phyloP scores from a whole-genome alignment of 1,139 yeast species.

The Kodamaea anthophila region DNA sequence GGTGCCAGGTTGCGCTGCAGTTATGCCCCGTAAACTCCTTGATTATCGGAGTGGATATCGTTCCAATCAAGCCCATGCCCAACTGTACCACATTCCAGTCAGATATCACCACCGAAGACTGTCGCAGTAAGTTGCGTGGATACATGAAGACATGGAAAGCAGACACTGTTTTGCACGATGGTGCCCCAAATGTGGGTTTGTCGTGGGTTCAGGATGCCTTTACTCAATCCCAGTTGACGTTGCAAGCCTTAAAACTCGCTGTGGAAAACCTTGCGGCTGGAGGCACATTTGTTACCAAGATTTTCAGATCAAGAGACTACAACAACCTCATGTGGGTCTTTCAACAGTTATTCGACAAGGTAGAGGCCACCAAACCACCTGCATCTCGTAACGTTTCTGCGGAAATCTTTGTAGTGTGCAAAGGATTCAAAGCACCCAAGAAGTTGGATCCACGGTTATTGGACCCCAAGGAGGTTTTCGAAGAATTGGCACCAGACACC shows the following conservation, averaged over 20 bases:
- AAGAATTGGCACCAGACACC: conserved; percentile 74
- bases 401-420: conserved; percentile 95
- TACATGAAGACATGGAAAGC: conserved; percentile 99
- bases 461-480: conserved; percentile 91
- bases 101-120: conserved; percentile 96
- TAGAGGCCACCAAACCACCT: conserved; percentile 98
- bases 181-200: conserved; percentile 99
- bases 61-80: conserved; percentile 91
- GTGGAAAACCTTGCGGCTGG: conserved; percentile 90
- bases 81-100: conserved; percentile 92
- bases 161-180: conserved; percentile 95
- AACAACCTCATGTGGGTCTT: conserved; percentile 96
- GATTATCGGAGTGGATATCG: conserved; percentile 96
- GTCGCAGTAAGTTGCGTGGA: conserved; percentile 88
- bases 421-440: conserved; percentile 93
- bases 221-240: conserved; percentile 91
- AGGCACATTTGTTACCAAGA: conserved; percentile 95
- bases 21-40: conserved; percentile 88
- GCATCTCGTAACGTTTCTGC: conserved; percentile 98
- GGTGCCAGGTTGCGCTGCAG: conserved; percentile 98
- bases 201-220: conserved; percentile 99
- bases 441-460: conserved; percentile 86
- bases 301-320: conserved; percentile 96
- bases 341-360: conserved; percentile 90
- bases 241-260: conserved; percentile 89